Percentiles rank a stretch among this genome's conserved stretches.
Conservation (phyloP, 2,329 filamentous ascomycete species). For the Huntiella savannae region DNA sequence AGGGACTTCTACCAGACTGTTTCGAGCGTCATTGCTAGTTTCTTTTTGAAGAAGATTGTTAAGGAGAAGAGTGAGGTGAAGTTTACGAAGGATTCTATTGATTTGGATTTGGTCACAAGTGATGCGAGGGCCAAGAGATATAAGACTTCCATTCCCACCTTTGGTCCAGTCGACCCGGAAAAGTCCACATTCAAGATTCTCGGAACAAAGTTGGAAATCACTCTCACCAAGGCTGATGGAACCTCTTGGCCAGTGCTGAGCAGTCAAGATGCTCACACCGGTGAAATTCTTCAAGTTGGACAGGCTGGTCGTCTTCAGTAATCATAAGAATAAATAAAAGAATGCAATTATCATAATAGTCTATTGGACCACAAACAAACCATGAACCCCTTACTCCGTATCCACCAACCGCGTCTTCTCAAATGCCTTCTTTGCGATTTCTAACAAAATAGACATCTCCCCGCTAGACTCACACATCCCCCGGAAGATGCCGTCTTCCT, state of each 20-base stretch:
- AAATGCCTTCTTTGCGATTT: slow-evolving; percentile 36
- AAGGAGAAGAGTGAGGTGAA: slow-evolving; percentile 56
- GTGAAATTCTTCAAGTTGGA: slow-evolving; percentile 79
- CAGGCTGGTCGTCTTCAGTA: slow-evolving; percentile 39
- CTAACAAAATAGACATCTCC: slow-evolving; percentile 30
- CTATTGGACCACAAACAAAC: neutral
- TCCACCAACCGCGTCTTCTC: slow-evolving; percentile 22
- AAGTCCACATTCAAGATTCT: slow-evolving; percentile 65
- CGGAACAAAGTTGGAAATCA: slow-evolving; percentile 76
- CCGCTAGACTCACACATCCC: slow-evolving; percentile 49
- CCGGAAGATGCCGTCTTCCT: slow-evolving; percentile 43
- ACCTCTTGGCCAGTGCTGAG: slow-evolving; percentile 71
- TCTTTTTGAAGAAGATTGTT: slow-evolving; percentile 95
- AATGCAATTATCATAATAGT: slow-evolving; percentile 2
- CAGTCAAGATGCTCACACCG: slow-evolving; percentile 48
- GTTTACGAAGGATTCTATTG: slow-evolving; percentile 44
- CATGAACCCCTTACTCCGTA: slow-evolving; percentile 11
- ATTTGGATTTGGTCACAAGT: slow-evolving; percentile 67
- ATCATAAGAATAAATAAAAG: neutral
- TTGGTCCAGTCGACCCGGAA: slow-evolving; percentile 53
- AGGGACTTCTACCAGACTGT: slow-evolving; percentile 93
- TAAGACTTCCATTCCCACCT: slow-evolving; percentile 53
- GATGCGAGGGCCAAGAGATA: slow-evolving; percentile 66
- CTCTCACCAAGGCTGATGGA: slow-evolving; percentile 50
- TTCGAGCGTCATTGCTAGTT: slow-evolving; percentile 65